Conservation (phyloP, 1,139 yeast species). For the Candida sp. region DNA sequence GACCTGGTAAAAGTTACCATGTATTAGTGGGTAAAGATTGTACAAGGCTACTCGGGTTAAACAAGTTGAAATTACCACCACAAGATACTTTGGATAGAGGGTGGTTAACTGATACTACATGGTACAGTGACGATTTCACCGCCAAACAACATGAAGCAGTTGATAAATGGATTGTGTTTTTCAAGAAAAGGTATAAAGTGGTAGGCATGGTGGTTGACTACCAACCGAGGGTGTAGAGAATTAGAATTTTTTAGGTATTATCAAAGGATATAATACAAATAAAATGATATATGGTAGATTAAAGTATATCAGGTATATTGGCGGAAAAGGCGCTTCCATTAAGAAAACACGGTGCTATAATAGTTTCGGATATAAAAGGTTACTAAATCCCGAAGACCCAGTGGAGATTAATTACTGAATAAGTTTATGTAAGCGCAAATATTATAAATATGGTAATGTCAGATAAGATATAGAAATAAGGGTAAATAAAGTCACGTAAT, state of each 20-base stretch:
- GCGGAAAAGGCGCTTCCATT: background rate
- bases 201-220: slow-evolving; percentile 36
- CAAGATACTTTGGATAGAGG: slow-evolving; percentile 12
- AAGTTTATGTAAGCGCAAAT: too few species aligned
- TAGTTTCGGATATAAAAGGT: too few species aligned
- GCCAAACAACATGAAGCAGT: slow-evolving; percentile 48
- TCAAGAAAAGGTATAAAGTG: slow-evolving; percentile 44
- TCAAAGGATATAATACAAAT: too few species aligned
- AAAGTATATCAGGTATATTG: background rate
- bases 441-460: too few species aligned
- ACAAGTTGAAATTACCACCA: slow-evolving; percentile 25
- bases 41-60: slow-evolving; percentile 60
- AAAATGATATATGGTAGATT: too few species aligned
- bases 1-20: slow-evolving; percentile 73
- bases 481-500: too few species aligned
- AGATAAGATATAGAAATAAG: too few species aligned
- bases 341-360: too few species aligned
- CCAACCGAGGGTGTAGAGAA: slow-evolving; percentile 5
- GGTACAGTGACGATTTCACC: slow-evolving; percentile 46
- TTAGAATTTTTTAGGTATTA: too few species aligned
- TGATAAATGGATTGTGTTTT: slow-evolving; percentile 58
- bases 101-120: slow-evolving; percentile 26
- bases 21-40: slow-evolving; percentile 76
- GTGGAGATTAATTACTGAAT: too few species aligned
- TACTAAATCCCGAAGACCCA: too few species aligned